A percentile compares a stretch with the other conserved stretches of the same genome.
These are phyloP conservation scores for Phialophora chinensis DNA, from an alignment of 2,329 filamentous ascomycete species.

Conservation along the genomic window DNA sequence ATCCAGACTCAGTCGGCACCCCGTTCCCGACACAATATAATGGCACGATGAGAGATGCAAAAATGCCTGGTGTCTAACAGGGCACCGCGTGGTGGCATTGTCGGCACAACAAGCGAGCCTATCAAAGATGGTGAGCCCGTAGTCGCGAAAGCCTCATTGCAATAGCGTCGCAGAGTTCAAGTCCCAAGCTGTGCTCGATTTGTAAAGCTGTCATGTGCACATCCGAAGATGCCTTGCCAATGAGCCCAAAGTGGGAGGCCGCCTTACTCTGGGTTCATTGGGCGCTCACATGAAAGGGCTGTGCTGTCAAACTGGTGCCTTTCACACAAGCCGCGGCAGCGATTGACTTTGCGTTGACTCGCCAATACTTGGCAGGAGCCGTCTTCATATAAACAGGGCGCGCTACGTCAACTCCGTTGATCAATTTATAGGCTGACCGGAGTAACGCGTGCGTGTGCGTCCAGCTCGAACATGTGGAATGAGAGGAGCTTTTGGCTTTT, in stretches of 20 bases:
- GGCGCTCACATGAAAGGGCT: conserved; percentile 3
- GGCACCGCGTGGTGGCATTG: background rate
- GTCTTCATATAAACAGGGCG: background rate
- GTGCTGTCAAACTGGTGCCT: conserved; percentile 6
- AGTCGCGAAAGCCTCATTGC: background rate
- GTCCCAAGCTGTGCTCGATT: background rate
- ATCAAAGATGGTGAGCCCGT: background rate
- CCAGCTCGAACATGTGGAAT: background rate
- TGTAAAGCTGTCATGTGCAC: conserved; percentile 8
- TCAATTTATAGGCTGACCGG: background rate
- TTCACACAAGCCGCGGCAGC: background rate
- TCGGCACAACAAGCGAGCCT: background rate
- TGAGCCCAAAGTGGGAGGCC: background rate
- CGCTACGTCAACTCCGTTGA: background rate
- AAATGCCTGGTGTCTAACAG: conserved; percentile 15
- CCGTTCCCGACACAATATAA: background rate
- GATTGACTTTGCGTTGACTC: background rate
- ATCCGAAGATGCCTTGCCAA: conserved; percentile 9
- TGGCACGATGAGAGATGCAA: background rate
- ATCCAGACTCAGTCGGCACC: background rate
- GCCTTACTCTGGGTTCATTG: background rate
- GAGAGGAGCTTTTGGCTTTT: background rate
- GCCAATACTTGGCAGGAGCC: background rate
- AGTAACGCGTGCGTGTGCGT: background rate
- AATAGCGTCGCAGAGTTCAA: background rate